These are phyloP conservation scores for Phellopilus nigrolimitatus DNA, from an alignment of 1,284 basidiomycete genomes.

Conservation along the genomic window DNA sequence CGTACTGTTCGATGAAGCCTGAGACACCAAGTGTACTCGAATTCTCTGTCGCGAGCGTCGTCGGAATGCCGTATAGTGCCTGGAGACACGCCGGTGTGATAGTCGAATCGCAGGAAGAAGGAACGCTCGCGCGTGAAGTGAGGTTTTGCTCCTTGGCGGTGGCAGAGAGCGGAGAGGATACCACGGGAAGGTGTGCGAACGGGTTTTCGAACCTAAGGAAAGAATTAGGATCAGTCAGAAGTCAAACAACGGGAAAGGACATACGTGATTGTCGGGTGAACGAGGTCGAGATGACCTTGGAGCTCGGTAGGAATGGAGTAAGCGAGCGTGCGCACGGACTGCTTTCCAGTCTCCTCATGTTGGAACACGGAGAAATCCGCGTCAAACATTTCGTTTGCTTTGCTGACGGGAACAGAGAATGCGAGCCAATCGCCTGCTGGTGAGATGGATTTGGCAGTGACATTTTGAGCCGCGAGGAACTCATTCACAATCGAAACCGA, in stretches of 20 bases:
- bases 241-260: no score
- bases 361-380: conserved; percentile 22
- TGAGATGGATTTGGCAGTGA: no score
- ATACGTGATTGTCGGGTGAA: conserved; percentile 28
- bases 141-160: conserved; percentile 9
- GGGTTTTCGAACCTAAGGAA: conserved; percentile 18
- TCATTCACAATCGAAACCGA: no score
- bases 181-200: conserved; percentile 14
- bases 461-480: no score
- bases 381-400: conserved; percentile 21
- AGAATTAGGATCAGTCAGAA: no score
- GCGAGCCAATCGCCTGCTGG: no score
- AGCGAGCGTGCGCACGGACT: no score
- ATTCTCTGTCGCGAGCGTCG: conserved; percentile 19
- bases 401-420: no score
- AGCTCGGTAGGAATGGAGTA: no score
- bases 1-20: conserved; percentile 25
- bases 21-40: conserved; percentile 22
- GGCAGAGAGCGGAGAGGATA: conserved; percentile 10
- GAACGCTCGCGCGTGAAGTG: conserved; percentile 16
- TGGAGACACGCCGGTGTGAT: conserved; percentile 22
- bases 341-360: conserved; percentile 21
- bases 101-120: conserved; percentile 17
- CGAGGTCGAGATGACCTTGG: no score
- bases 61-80: no score